Percentiles rank a stretch among this genome's conserved stretches.
These are phyloP conservation scores for Komagataella pseudopastoris DNA, from an alignment of 805 yeast genomes.

Conservation along the genomic window DNA sequence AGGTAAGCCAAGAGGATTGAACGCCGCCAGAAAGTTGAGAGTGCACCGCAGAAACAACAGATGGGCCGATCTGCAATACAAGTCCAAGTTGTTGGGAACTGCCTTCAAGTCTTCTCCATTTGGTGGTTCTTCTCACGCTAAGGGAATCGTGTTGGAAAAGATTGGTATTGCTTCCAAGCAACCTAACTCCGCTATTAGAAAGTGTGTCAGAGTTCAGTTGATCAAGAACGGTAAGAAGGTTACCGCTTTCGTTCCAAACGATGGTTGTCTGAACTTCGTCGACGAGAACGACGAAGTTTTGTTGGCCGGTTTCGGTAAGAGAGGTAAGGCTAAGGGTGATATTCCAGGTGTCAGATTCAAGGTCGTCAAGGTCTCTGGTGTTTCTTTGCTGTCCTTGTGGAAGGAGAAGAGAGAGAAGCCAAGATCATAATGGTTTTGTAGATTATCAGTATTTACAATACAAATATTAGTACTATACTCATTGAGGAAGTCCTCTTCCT, in stretches of 20 bases:
- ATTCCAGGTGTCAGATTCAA: constrained; percentile 99
- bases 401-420: constrained; percentile 99
- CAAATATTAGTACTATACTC: neutral
- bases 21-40: constrained; percentile 99
- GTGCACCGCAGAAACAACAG: constrained; percentile 99
- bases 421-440: constrained; percentile 61
- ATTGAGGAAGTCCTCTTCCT: constrained; percentile 36
- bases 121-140: constrained; percentile 99
- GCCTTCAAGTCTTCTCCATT: constrained; percentile 99
- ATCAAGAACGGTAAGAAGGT: constrained; percentile 99
- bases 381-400: constrained; percentile 98
- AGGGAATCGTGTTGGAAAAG: constrained; percentile 99
- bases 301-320: constrained; percentile 99
- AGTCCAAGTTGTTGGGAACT: constrained; percentile 98
- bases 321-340: constrained; percentile 99
- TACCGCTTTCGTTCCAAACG: constrained; percentile 99
- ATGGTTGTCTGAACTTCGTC: constrained; percentile 99
- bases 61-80: constrained; percentile 98
- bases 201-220: constrained; percentile 99
- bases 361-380: constrained; percentile 99
- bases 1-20: constrained; percentile 99
- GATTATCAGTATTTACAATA: neutral
- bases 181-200: constrained; percentile 99
- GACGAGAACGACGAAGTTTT: constrained; percentile 99
- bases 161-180: constrained; percentile 99